Base-by-base conservation (phyloP, 2,329 filamentous ascomycete genomes). In the Penicillium corylophilum region DNA sequence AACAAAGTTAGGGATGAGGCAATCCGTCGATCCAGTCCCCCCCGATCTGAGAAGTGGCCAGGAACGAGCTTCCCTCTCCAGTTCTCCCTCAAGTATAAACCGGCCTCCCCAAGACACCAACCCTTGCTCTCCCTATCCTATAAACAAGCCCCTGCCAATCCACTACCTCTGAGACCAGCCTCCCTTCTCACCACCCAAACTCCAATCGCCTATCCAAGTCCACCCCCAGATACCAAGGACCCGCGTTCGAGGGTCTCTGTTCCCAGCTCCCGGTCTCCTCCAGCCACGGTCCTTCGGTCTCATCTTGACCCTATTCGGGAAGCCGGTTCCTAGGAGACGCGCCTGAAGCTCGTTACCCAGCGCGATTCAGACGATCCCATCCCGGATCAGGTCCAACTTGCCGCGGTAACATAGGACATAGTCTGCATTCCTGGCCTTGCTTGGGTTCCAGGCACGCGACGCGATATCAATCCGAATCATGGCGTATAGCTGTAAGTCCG, bases 341-440 rank as follows among this genome's bases (percentile, higher is more conserved):
- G 23, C 15, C 8, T 20, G 33, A 36, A 44, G 41, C 20, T 44
- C 28, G 20, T 35, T 28, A 16, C 6, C n/a, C 15, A 35, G 15
- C n/a, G n/a, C 31, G n/a, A 38, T 18, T 38, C 35, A 22, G 26
- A 28, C 26, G 26, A 28, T 28, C 26, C 26, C 12, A 28, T 10
- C 26, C 26, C 26, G 12, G 35, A 38, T 38, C 35, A 12, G 16
- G 18, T 7, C 31, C 31, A 6, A 16, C n/a, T 33, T 58, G 59
- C 56, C 59, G 54, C 55, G 51, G 67, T 71, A 69, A 69, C 69
- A 64, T 59, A 70, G 64, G 61, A 67, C 64, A 70, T 69, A 71
- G 64, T 63, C 63, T 66, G 67, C 70, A 72, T 72, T 72, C 69
- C 66, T 70, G 67, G 68, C 67, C 69, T 71, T 71, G 68, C 69